A percentile compares a stretch with the other conserved stretches of the same genome.
Conservation (phyloP, 108 stramenopile species). For the Cylindrotheca closterium region DNA sequence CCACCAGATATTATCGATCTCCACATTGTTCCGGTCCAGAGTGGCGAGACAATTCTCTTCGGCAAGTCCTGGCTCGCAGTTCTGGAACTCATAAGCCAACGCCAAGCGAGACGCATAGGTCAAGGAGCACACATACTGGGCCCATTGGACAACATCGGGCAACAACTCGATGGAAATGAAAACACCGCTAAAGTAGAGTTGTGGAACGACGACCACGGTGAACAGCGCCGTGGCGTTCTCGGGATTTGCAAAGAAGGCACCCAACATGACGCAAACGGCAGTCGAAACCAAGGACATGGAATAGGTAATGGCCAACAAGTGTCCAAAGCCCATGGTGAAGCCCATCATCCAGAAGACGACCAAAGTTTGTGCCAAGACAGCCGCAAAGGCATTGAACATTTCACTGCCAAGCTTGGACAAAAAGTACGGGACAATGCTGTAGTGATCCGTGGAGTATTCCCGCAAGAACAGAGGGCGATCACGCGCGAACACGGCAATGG, state of each 20-base stretch:
- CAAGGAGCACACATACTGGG: conserved; percentile 70
- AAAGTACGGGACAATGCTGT: conserved; percentile 68
- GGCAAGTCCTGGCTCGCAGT: conserved; percentile 10
- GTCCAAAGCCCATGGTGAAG: conserved; percentile 53
- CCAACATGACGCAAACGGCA: conserved; percentile 58
- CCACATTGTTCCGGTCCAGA: conserved; percentile 9
- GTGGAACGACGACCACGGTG: conserved; percentile 77
- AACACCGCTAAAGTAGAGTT: conserved; percentile 84
- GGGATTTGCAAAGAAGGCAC: conserved; percentile 58
- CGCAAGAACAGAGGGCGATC: conserved; percentile 50
- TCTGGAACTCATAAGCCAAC: conserved; percentile 58
- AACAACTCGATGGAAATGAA: conserved; percentile 63
- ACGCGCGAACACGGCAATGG: conserved; percentile 28
- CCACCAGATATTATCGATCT: conserved; percentile 16
- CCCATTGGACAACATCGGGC: conserved; percentile 65
- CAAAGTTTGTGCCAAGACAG: conserved; percentile 27
- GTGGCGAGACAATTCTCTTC: conserved; percentile 37
- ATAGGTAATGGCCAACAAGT: conserved; percentile 45
- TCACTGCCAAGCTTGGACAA: conserved; percentile 38
- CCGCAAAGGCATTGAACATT: conserved; percentile 29
- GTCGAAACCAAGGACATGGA: conserved; percentile 58
- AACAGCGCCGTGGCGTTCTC: conserved; percentile 59
- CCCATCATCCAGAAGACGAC: conserved; percentile 59
- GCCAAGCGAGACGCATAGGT: conserved; percentile 64
- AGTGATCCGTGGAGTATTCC: conserved; percentile 85